Evolutionary conservation across 202 grass and related monocot genomes (phyloP).

Genomic region (Carex sylvatica): DNA sequence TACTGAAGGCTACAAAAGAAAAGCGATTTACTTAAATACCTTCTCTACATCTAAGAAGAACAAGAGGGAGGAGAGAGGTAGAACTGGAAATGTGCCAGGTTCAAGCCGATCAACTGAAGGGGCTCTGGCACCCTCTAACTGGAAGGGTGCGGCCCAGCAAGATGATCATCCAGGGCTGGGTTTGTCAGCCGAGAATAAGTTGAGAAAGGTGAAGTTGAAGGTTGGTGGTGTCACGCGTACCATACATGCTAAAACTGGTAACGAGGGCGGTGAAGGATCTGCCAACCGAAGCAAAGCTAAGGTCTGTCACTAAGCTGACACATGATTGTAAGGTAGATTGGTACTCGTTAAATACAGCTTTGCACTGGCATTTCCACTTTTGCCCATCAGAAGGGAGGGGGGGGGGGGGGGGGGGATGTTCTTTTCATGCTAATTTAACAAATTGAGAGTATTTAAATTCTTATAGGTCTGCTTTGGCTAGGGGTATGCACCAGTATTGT

Average conservation of each 20-base stretch:
- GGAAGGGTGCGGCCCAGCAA: conserved; percentile 27
- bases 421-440: neutral
- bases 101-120: conserved; percentile 31
- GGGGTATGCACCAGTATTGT: neutral
- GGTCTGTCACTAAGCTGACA: conserved; percentile 41
- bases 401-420: too few species aligned
- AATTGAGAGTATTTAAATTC: neutral
- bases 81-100: conserved; percentile 30
- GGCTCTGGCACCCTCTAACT: conserved; percentile 40
- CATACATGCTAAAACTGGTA: conserved; percentile 44
- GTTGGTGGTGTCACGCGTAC: conserved; percentile 65
- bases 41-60: conserved; percentile 34
- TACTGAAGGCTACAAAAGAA: conserved; percentile 39
- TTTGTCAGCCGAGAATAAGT: conserved; percentile 37
- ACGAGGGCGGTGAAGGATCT: conserved; percentile 37
- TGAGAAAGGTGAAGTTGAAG: conserved; percentile 89
- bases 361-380: neutral
- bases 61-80: conserved; percentile 46
- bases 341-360: neutral
- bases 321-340: neutral
- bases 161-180: conserved; percentile 25
- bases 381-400: neutral
- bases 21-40: conserved; percentile 69
- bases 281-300: conserved; percentile 51
- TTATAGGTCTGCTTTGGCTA: neutral